These are phyloP conservation scores for Colletotrichum sidae DNA, from an alignment of 2,329 filamentous ascomycete genomes.

Conservation along the genomic window DNA sequence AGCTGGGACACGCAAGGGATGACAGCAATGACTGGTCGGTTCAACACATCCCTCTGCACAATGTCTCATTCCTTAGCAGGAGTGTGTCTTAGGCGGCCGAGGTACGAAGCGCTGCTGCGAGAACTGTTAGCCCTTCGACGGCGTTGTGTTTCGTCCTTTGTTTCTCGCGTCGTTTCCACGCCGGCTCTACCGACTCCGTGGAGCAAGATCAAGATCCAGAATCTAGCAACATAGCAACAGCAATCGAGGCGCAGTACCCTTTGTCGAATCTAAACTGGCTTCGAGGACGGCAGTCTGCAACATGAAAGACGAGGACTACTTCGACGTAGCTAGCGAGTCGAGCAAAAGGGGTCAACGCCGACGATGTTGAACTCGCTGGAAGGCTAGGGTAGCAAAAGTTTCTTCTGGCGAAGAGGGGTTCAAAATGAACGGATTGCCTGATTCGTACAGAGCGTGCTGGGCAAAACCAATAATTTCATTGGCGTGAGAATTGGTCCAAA, in stretches of 20 bases:
- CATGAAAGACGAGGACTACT: not conserved
- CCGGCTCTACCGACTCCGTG: slow-evolving; percentile 19
- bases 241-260: slow-evolving; percentile 23
- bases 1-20: slow-evolving; percentile 10
- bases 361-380: slow-evolving; percentile 2
- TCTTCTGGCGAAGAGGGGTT: not conserved
- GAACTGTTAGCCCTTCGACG: slow-evolving; percentile 9
- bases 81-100: slow-evolving; percentile 7
- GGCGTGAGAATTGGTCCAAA: not conserved
- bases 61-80: slow-evolving; percentile 4
- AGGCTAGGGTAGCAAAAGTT: not conserved
- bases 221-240: not conserved
- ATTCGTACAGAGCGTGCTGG: not conserved
- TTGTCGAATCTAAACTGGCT: slow-evolving; percentile 5
- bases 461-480: slow-evolving; percentile 14
- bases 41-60: not conserved
- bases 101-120: slow-evolving; percentile 7
- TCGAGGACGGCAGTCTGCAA: slow-evolving; percentile 6
- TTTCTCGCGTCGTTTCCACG: slow-evolving; percentile 4
- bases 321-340: not conserved
- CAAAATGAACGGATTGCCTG: not conserved
- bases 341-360: not conserved
- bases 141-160: slow-evolving; percentile 28
- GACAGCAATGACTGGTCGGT: not conserved
- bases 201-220: slow-evolving; percentile 3